These are phyloP conservation scores for Aureobasidium sp. DNA, from an alignment of 2,329 filamentous ascomycete species.

Conservation along the genomic window DNA sequence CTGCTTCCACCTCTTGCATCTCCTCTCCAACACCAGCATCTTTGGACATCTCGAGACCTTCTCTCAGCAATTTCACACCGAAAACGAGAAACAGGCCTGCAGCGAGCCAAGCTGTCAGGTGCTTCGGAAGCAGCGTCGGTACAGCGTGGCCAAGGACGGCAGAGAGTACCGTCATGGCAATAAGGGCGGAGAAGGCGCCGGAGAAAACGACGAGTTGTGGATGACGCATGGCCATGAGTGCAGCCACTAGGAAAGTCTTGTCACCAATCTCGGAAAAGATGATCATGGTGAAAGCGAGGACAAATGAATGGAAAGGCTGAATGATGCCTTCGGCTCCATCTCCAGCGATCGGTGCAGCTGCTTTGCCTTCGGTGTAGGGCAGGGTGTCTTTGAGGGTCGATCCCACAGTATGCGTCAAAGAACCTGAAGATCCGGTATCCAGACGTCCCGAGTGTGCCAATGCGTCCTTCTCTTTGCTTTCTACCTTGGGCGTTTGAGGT, in stretches of 20 bases:
- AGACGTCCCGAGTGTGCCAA: background rate
- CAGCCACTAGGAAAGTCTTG: constrained; percentile 96
- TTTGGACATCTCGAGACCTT: constrained; percentile 71
- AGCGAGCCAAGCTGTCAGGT: constrained; percentile 82
- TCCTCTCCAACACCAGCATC: constrained; percentile 92
- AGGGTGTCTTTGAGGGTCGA: constrained; percentile 30
- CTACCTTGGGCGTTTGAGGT: constrained; percentile 53
- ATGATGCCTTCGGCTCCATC: constrained; percentile 57
- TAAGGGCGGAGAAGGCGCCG: constrained; percentile 83
- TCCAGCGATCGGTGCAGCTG: constrained; percentile 28
- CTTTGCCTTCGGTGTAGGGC: constrained; percentile 33
- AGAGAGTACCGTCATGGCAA: constrained; percentile 92
- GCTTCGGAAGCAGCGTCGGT: constrained; percentile 80
- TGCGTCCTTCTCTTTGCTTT: constrained; percentile 18
- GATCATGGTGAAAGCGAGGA: constrained; percentile 95
- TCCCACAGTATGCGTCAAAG: background rate
- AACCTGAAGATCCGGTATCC: constrained; percentile 1
- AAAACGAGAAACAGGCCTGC: constrained; percentile 75
- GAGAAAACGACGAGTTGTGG: constrained; percentile 88
- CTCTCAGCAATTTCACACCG: constrained; percentile 63
- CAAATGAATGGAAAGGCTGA: constrained; percentile 76
- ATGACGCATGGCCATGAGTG: constrained; percentile 98
- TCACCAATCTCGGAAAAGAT: constrained; percentile 93
- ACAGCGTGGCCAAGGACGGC: constrained; percentile 89
- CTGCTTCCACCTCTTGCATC: constrained; percentile 94